Base-by-base conservation (phyloP, 2,329 filamentous ascomycete genomes). In the Epichloe elymi region DNA sequence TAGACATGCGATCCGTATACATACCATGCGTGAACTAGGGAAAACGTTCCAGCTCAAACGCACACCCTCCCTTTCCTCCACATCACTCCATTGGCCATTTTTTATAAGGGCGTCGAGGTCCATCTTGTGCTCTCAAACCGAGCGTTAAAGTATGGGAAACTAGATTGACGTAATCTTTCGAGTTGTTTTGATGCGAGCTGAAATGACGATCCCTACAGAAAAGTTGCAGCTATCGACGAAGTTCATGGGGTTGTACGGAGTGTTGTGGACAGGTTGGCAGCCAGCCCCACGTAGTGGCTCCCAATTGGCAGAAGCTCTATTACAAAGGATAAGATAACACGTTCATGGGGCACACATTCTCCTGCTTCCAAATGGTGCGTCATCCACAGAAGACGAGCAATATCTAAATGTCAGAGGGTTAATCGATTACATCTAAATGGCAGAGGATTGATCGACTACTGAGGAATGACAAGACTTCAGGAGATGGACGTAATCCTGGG, bases 21-120 rank as follows among this genome's bases (percentile, higher is more conserved):
- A 61, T 61, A 88, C 90, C 89, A 98, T 96, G 67, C 93, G 88
- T 64, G 91, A 91, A 74, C 90, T 96, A 47, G 93, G 93, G 64
- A 98, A 95, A 55, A 94, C 94, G 67, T 98, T 98, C 93, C 93
- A 98, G 71, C 91, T 96, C 58, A 98, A 78, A 56, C 93, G 84
- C 63, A 97, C 82, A 55, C 93, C 93, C 81, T 98, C 93, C 60
- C 88, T 83, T 65, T 98, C 93, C 74, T 98, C 93, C 53, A 95
- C 84, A 68, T 96, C 89, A 63, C 85, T 88, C 90, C 90, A 96
- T 73, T 91, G 86, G n/a, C n/a, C n/a, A n/a, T n/a, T n/a, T 71
- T 96, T 90, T 73, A 96, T 96, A 59, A 95, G 74, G 59, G 83
- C 79, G 69, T 96, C 90, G 76, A 88, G 95, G 67, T 95, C 90